These are phyloP conservation scores for Pseudodiploospora longispora DNA, from an alignment of 2,329 filamentous ascomycete genomes.

Conservation along the genomic window DNA sequence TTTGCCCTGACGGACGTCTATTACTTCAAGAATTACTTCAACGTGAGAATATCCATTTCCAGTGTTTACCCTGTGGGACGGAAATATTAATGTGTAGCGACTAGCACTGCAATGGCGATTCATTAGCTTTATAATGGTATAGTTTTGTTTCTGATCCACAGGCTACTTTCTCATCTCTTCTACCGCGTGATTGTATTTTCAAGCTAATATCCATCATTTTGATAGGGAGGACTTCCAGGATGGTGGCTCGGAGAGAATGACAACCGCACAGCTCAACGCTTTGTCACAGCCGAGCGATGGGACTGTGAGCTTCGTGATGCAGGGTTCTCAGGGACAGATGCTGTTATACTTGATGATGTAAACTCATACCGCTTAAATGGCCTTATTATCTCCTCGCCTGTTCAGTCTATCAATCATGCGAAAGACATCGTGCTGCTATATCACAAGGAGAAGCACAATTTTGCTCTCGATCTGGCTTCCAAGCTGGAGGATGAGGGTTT, in stretches of 20 bases:
- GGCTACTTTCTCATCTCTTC: too few species aligned
- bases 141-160: too few species aligned
- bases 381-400: too few species aligned
- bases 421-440: not conserved
- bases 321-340: constrained; percentile 1
- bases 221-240: not conserved
- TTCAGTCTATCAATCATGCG: too few species aligned
- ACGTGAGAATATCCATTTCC: not conserved
- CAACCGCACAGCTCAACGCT: not conserved
- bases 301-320: constrained; percentile 1
- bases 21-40: constrained; percentile 1
- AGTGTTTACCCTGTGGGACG: too few species aligned
- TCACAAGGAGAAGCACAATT: not conserved
- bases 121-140: too few species aligned
- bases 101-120: too few species aligned
- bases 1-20: constrained; percentile 1
- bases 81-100: too few species aligned
- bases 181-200: too few species aligned
- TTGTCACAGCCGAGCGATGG: not conserved
- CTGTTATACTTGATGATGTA: constrained; percentile 2
- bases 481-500: not conserved
- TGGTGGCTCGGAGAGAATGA: not conserved
- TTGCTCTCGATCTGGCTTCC: not conserved
- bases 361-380: too few species aligned
- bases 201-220: too few species aligned